These are phyloP conservation scores for Cucumis variabilis DNA, from an alignment of 331 rosid species.

Conservation along the genomic window DNA sequence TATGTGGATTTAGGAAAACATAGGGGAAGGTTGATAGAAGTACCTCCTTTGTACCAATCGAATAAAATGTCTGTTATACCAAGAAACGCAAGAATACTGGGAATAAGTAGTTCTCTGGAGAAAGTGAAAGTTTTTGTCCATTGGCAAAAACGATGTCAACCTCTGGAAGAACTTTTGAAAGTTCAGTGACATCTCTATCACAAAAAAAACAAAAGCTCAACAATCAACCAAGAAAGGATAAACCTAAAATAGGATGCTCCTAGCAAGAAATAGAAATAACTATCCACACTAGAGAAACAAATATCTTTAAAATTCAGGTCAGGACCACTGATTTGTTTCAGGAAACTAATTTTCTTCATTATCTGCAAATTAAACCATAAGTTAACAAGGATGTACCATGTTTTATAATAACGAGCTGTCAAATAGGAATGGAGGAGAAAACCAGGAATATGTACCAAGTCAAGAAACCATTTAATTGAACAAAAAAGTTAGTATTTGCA, in stretches of 20 bases:
- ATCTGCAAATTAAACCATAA: conserved; percentile 40
- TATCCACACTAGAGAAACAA: conserved; percentile 59
- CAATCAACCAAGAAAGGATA: conserved; percentile 24
- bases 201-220: conserved; percentile 2
- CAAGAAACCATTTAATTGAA: conserved; percentile 3
- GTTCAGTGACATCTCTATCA: conserved; percentile 49
- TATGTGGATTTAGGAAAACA: neutral
- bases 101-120: conserved; percentile 59
- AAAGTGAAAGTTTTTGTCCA: conserved; percentile 46
- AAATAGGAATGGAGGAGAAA: neutral
- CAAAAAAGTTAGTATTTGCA: neutral
- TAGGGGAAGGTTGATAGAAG: conserved; percentile 15
- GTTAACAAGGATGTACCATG: neutral
- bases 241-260: neutral
- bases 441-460: conserved; percentile 13
- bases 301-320: conserved; percentile 55
- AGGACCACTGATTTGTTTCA: conserved; percentile 52
- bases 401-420: neutral
- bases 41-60: conserved; percentile 99
- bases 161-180: conserved; percentile 47
- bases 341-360: conserved; percentile 38
- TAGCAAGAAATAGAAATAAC: conserved; percentile 40
- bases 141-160: conserved; percentile 52
- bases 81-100: conserved; percentile 36
- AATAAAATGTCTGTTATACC: conserved; percentile 58